Evolutionary conservation across 1,284 basidiomycete genomes (phyloP), one percentile per base, ranked within the genome.

Genomic region (Neonothopanus nambi): DNA sequence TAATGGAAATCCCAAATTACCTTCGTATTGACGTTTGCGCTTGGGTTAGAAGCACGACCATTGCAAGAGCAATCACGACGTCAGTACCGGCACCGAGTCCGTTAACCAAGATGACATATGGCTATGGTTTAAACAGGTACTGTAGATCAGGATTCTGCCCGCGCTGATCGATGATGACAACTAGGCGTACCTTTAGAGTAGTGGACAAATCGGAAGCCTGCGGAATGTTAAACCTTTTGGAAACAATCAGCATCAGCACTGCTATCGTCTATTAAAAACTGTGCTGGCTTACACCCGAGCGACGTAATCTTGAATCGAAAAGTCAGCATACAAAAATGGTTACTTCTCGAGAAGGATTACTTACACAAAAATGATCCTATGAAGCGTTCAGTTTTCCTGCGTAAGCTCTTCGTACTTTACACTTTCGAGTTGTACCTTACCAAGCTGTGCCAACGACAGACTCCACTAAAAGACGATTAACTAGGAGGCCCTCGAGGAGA

Each of bases 91-190:
- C 52, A 28, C 52, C 52, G 5, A 54, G 38, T 15, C 43, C 52
- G 21, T 54, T 54, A 12, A 54, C 52, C 17, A 54, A 38, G 12
- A 54, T 47, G 8, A 45, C 52, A 23, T 54, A 54, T 28, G 26
- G 26, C 23, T 36, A 38, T 48, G 24, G 15, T 3, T 12, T 28
- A 9, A n/a, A n/a, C n/a, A n/a, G n/a, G n/a, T n/a, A n/a, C n/a
- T n/a, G n/a, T n/a, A 12, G 21, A 15, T 28, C 26, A 28, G 26
- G 11, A 28, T 5, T 28, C 11, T 11, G 11, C 11, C 26, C n/a
- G 7, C 18, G 17, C 13, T 17, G 13, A 23, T 3, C n/a, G 26
- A 12, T 37, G 2, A 18, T 18, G 9, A 15, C 33, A 47, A 17
- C 17, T 17, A n/a, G 9, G 47, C 45, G 30, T 40, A 48, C 52